Base-by-base conservation (phyloP, 768 basidiomycete genomes). In the Filobasidium floriforme region DNA sequence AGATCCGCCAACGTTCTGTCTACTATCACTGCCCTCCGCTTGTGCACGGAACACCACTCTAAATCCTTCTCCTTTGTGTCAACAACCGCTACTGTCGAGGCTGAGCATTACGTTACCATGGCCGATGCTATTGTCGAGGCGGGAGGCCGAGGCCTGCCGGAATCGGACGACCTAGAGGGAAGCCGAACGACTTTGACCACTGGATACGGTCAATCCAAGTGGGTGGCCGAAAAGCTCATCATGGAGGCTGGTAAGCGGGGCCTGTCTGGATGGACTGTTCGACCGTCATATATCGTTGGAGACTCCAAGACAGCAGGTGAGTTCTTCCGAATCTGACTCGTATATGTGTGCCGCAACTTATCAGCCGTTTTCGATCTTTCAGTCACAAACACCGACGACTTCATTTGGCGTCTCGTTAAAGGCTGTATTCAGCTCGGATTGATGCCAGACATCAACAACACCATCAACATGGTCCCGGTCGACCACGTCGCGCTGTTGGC, bases 311-410 rank as follows among this genome's bases (percentile, higher is more conserved):
- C 87, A 18, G 96, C 90, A 41, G 91, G 91, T 92, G 72, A 71
- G 88, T 76, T 32, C 1, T 73, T 26, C 1, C 14, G 0, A 6
- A 2, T 24, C 2, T 41, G 26, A 51, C 55, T 66, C 18, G n/a
- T 52, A 60, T 69, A 22, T 5, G 14, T 49, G 46, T 22, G 46
- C 32, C 54, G 54, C 65, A n/a, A 66, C 44, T 26, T 15, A 32
- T 60, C 61, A 51, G 46, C 24, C 54, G 1, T 57, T 63, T 14
- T 3, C 7, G n/a, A 41, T 41, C 49, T 59, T 62, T 19, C 70
- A 91, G 93, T 97, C 3, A 97, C 94, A 14, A 99, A 99, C 80
- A 98, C 96, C 41, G 94, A 99, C 72, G 96, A 99, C 77, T 99
- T 99, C 80, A 85, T 99, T 64, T 98, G 94, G 94, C 86, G 96